Evolutionary conservation across 2,329 filamentous ascomycete genomes (phyloP).

Genomic region (Botryotinia globosa): DNA sequence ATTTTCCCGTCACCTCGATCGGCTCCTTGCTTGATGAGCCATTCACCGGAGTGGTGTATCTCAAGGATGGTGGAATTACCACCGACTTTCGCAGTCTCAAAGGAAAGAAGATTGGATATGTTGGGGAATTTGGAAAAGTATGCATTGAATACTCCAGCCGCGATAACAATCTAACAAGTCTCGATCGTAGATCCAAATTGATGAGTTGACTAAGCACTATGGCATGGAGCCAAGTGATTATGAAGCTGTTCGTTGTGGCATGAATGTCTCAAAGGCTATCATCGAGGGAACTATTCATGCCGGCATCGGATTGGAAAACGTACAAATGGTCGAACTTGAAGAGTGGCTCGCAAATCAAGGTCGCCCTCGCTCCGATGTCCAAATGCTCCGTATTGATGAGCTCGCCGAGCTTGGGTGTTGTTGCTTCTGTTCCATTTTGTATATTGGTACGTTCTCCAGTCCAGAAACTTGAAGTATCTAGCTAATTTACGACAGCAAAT

Average conservation of each 20-base stretch:
- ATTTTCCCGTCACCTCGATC: conserved; percentile 70
- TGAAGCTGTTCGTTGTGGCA: conserved; percentile 73
- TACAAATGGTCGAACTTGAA: conserved; percentile 79
- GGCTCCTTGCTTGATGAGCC: conserved; percentile 76
- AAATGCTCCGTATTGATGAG: conserved; percentile 80
- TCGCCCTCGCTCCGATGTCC: conserved; percentile 64
- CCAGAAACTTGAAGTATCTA: background rate
- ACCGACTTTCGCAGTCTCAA: conserved; percentile 71
- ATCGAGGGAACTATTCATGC: conserved; percentile 71
- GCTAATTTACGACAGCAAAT: conserved; percentile 45
- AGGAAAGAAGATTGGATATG: conserved; percentile 75
- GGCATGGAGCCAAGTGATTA: conserved; percentile 72
- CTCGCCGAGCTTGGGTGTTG: conserved; percentile 77
- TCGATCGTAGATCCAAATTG: conserved; percentile 65
- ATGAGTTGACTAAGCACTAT: conserved; percentile 75
- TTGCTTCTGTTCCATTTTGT: conserved; percentile 80
- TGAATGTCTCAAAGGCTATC: conserved; percentile 78
- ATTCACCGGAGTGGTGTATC: conserved; percentile 75
- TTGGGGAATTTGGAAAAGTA: conserved; percentile 73
- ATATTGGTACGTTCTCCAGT: conserved; percentile 55
- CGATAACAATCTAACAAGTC: background rate
- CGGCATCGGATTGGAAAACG: conserved; percentile 75
- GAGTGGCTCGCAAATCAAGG: conserved; percentile 67
- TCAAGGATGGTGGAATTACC: conserved; percentile 72
- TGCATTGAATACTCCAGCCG: background rate